Conservation (phyloP, 306 rosid genomes). For the Cercis canadensis region DNA sequence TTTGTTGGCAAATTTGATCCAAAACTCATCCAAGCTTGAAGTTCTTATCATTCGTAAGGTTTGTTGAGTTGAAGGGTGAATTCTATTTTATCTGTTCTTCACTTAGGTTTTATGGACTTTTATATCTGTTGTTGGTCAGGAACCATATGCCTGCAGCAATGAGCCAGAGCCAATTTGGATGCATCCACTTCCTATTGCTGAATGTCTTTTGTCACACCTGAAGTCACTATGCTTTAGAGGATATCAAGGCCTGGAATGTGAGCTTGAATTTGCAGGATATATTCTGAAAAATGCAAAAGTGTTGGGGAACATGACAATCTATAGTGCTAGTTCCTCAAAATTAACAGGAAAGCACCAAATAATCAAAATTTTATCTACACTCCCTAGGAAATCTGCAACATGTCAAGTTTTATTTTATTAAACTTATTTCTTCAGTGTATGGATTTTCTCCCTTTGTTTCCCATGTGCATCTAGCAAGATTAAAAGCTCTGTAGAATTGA, state of each 20-base stretch:
- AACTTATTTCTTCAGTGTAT: too few species aligned
- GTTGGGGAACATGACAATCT: conserved; percentile 27
- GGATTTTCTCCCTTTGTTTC: too few species aligned
- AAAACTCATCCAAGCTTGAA: conserved; percentile 30
- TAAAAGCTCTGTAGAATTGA: too few species aligned
- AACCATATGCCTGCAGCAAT: background rate
- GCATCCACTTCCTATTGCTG: conserved; percentile 30
- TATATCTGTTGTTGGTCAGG: conserved; percentile 29
- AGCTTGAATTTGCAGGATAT: conserved; percentile 35
- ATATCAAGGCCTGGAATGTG: conserved; percentile 35
- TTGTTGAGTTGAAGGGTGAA: conserved; percentile 21
- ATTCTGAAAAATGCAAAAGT: conserved; percentile 40
- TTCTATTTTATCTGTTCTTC: background rate
- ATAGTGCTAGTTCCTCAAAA: background rate
- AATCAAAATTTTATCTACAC: too few species aligned
- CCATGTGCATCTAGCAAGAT: too few species aligned
- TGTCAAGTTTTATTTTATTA: too few species aligned
- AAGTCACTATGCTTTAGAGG: conserved; percentile 29
- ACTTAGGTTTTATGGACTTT: conserved; percentile 3
- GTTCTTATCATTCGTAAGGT: conserved; percentile 39
- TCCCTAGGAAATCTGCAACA: too few species aligned
- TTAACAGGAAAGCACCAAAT: too few species aligned
- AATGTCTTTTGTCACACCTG: conserved; percentile 36
- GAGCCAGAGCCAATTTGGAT: conserved; percentile 34
- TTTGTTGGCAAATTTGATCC: conserved; percentile 35